A percentile compares a stretch with the other conserved stretches of the same genome.
phyloP scores from a whole-genome alignment of 805 yeast species.

The Saccharomyces jurei region DNA sequence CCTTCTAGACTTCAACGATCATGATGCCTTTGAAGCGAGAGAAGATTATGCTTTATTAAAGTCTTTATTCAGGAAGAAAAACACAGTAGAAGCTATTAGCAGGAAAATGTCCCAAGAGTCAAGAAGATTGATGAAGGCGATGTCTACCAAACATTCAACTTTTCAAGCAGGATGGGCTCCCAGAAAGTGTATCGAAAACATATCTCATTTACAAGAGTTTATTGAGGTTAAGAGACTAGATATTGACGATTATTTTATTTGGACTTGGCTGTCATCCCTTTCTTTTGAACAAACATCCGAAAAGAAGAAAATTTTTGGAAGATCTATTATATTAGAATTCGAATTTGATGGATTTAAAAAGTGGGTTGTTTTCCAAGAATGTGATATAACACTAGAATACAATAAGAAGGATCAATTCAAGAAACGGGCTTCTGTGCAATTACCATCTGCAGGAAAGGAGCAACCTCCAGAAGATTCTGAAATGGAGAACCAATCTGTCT shows the following conservation, averaged over 20 bases:
- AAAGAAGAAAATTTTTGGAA: constrained; percentile 65
- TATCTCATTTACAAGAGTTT: constrained; percentile 20
- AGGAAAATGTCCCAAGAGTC: constrained; percentile 69
- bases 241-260: constrained; percentile 79
- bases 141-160: constrained; percentile 34
- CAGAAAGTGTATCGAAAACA: constrained; percentile 20
- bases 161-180: constrained; percentile 37
- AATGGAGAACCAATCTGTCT: constrained; percentile 1
- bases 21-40: constrained; percentile 59
- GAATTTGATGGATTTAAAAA: constrained; percentile 68
- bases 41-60: constrained; percentile 73
- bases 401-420: constrained; percentile 10
- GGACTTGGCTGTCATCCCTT: constrained; percentile 82
- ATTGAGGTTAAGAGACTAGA: constrained; percentile 49
- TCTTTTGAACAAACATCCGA: constrained; percentile 63
- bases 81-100: constrained; percentile 45
- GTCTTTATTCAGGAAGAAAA: constrained; percentile 54
- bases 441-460: constrained; percentile 5
- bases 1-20: constrained; percentile 60
- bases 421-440: constrained; percentile 1
- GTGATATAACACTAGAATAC: constrained; percentile 34
- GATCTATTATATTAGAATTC: constrained; percentile 74
- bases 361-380: constrained; percentile 72
- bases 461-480: constrained; percentile 1
- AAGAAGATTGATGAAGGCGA: constrained; percentile 41